Conservation (phyloP, 768 basidiomycete genomes). For the Mycena venus region DNA sequence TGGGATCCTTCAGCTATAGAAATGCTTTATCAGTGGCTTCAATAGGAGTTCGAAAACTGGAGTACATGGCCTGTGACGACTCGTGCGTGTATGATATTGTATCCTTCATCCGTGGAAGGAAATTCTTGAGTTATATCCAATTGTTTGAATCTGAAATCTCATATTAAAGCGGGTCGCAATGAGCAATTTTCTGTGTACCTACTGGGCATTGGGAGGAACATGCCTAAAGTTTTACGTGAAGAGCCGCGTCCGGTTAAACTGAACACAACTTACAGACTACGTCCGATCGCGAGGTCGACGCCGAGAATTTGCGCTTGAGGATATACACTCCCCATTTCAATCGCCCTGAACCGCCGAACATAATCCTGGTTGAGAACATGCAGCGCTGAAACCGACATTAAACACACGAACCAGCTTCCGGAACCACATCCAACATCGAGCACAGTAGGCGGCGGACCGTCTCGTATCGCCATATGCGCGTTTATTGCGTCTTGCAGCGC, state of each 20-base stretch:
- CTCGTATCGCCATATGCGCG: neutral
- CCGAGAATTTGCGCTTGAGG: neutral
- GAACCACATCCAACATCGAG: neutral
- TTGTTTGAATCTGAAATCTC: neutral
- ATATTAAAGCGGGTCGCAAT: neutral
- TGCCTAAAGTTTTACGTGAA: neutral
- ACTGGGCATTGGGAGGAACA: neutral
- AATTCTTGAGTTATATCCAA: neutral
- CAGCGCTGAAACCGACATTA: neutral
- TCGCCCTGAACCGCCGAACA: neutral
- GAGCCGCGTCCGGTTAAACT: neutral
- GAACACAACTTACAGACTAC: neutral
- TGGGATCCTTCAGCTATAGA: constrained; percentile 1
- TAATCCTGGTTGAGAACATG: neutral
- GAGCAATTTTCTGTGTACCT: neutral
- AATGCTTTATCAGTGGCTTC: neutral
- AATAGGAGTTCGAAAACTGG: neutral
- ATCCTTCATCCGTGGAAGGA: neutral
- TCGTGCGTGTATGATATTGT: constrained; percentile 4
- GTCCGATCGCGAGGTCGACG: neutral
- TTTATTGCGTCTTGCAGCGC: neutral
- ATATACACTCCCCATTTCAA: neutral
- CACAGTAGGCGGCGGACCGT: neutral
- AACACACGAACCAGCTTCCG: neutral
- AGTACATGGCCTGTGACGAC: neutral